These are phyloP conservation scores for Peronospora belbahrii DNA, from an alignment of 352 stramenopile genomes.

Conservation along the genomic window DNA sequence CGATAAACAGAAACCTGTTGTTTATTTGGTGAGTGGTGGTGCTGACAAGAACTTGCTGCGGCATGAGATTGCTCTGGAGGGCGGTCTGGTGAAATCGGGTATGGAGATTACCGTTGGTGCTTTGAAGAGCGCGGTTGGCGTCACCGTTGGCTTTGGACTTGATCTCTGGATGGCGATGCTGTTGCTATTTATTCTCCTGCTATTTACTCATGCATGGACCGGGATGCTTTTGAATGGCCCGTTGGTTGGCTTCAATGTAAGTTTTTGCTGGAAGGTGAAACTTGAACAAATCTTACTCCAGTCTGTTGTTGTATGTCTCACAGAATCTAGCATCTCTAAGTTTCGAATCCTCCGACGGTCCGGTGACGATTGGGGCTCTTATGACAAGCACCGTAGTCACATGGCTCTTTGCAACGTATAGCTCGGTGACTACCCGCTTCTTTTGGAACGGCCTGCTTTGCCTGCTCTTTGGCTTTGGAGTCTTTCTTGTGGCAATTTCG, in stretches of 20 bases:
- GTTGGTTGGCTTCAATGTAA: constrained; percentile 46
- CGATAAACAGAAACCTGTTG: constrained; percentile 27
- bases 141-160: constrained; percentile 38
- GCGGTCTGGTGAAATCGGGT: constrained; percentile 43
- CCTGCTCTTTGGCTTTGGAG: constrained; percentile 36
- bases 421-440: constrained; percentile 43
- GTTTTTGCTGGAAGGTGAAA: constrained; percentile 3
- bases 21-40: constrained; percentile 60
- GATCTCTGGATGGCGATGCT: constrained; percentile 38
- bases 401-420: constrained; percentile 28
- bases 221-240: constrained; percentile 42
- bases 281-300: background rate
- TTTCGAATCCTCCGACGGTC: constrained; percentile 46
- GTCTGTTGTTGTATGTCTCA: constrained; percentile 2
- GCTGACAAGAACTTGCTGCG: constrained; percentile 69
- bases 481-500: constrained; percentile 62
- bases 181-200: constrained; percentile 62
- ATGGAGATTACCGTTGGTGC: constrained; percentile 25
- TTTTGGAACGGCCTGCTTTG: constrained; percentile 69
- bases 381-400: constrained; percentile 30
- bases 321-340: constrained; percentile 47
- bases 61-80: constrained; percentile 52
- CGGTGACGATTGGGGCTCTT: constrained; percentile 35
- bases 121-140: constrained; percentile 25
- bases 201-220: constrained; percentile 70